Evolutionary conservation across 2,329 filamentous ascomycete genomes (phyloP), one percentile per base, ranked within the genome.

Genomic region (Pseudocercospora pini-densiflorae): DNA sequence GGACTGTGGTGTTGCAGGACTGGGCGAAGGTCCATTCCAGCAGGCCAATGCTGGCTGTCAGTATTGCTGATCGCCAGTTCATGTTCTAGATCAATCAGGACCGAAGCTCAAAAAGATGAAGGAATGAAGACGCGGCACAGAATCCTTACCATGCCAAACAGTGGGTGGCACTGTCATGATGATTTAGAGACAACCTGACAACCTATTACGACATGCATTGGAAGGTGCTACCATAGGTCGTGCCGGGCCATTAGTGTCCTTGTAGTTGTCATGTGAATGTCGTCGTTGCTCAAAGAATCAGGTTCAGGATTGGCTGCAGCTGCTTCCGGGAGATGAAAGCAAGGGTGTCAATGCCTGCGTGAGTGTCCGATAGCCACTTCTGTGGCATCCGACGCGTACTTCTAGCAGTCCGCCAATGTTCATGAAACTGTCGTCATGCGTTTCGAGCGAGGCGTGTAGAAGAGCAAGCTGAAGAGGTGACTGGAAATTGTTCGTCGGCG

Each of bases 1-100:
- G 64, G 3, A 68, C 72, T 2, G 65, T 72, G 8, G 68, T 74
- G 27, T 72, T 64, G 58, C 73, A 74, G 27, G 62, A 43, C 63
- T 75, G 73, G 31, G 64, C 68, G 16, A 60, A 29, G n/a, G 60
- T 63, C 10, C 31, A 53, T 19, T n/a, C 51, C 3, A 63, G 23
- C 12, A 69, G 61, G 9, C 40, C 59, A 16, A 66, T 40, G 36
- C 64, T 65, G 14, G 45, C 53, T 12, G 55, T 27, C 6, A 60
- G 19, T 40, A 24, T 29, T 8, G 36, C 8, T 10, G 10, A 31
- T 27, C 6, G 33, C 21, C 43, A 31, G 9, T 14, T 43, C 62
- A 64, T 64, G 36, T n/a, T 29, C 27, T 49, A 14, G 14, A 49
- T 29, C n/a, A 36, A 33, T 2, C 29, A 3, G 21, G 16, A 14